Percentiles rank a stretch among this genome's conserved stretches.
These are phyloP conservation scores for Claviceps monticola DNA, from an alignment of 2,329 filamentous ascomycete genomes.

Conservation along the genomic window DNA sequence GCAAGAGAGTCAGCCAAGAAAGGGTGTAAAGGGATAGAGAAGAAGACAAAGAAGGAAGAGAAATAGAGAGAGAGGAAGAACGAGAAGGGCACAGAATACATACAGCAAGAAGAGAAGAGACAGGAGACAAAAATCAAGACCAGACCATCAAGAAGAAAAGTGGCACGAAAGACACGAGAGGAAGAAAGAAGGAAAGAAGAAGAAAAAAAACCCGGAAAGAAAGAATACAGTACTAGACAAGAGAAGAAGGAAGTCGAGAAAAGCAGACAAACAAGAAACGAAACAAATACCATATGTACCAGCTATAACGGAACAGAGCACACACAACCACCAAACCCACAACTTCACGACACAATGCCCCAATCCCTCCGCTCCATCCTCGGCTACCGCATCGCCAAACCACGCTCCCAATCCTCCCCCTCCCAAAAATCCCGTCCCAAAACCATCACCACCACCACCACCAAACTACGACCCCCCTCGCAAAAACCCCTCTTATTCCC, in stretches of 20 bases:
- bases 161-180: too few relatives aligned
- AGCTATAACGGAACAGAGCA: too few relatives aligned
- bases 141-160: too few relatives aligned
- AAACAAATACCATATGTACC: too few relatives aligned
- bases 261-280: not conserved
- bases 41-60: too few relatives aligned
- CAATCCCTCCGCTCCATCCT: slow-evolving; percentile 25
- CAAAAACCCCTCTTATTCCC: slow-evolving; percentile 17
- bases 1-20: too few relatives aligned
- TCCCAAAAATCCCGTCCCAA: slow-evolving; percentile 6
- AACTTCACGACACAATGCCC: slow-evolving; percentile 11
- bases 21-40: too few relatives aligned
- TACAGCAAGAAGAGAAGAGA: not conserved
- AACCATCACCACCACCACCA: slow-evolving; percentile 11
- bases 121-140: not conserved
- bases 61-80: not conserved
- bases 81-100: not conserved
- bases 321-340: too few relatives aligned
- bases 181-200: too few relatives aligned
- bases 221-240: too few relatives aligned
- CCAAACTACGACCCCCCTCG: slow-evolving; percentile 11
- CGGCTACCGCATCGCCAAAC: slow-evolving; percentile 23
- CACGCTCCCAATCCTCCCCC: slow-evolving; percentile 7
- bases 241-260: not conserved
- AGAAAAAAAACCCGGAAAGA: too few relatives aligned